A percentile compares a stretch with the other conserved stretches of the same genome.
Conservation (phyloP, 495 filamentous ascomycete genomes). For the Aspergillus asperescens region DNA sequence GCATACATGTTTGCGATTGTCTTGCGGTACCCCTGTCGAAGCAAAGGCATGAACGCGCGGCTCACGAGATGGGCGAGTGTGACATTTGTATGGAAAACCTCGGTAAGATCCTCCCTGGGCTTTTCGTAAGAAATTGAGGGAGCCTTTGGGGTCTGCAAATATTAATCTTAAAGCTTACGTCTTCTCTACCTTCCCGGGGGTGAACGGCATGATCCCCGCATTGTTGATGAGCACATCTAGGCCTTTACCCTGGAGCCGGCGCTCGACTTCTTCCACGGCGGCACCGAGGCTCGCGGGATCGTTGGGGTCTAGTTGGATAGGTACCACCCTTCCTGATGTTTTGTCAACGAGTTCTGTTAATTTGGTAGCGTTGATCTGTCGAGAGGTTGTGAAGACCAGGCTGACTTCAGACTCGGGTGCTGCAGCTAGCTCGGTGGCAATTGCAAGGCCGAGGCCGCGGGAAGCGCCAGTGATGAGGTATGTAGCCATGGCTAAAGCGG, state of each 20-base stretch:
- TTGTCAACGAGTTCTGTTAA: conserved; percentile 23
- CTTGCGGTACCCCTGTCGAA: too few species aligned
- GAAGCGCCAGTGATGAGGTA: conserved; percentile 40
- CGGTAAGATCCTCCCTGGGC: too few species aligned
- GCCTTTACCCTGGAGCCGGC: conserved; percentile 23
- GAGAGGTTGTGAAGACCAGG: conserved; percentile 28
- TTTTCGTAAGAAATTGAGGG: too few species aligned
- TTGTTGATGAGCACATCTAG: conserved; percentile 43
- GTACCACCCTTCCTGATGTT: conserved; percentile 22
- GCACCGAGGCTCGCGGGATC: conserved; percentile 20
- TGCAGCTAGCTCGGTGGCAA: conserved; percentile 26
- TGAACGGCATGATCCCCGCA: conserved; percentile 26
- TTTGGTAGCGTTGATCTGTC: conserved; percentile 16
- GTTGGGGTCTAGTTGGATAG: conserved; percentile 30
- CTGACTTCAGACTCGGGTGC: conserved; percentile 25
- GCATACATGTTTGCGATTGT: too few species aligned
- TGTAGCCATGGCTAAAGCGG: too few species aligned
- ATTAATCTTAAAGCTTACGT: too few species aligned
- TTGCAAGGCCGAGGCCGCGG: conserved; percentile 36
- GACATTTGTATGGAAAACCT: too few species aligned
- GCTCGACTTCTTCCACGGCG: conserved; percentile 25
- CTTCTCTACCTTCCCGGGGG: conserved; percentile 18
- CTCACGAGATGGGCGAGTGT: too few species aligned
- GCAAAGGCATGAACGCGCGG: too few species aligned
- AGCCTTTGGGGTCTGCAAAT: too few species aligned